Conservation (phyloP, 2,329 filamentous ascomycete genomes). For the Metarhizium anisopliae region DNA sequence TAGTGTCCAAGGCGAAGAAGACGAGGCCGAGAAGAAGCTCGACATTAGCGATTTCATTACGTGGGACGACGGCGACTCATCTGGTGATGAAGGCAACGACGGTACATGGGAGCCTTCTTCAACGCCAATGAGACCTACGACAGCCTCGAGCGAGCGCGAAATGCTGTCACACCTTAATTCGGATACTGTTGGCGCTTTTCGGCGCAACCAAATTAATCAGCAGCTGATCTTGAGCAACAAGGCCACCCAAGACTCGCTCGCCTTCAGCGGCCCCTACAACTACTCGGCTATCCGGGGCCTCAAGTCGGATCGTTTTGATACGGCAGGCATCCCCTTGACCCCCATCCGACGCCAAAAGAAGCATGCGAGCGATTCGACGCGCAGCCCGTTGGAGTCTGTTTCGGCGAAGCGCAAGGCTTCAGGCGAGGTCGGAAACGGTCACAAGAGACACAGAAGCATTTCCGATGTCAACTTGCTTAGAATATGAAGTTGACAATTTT, state of each 20-base stretch:
- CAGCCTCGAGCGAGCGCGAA: constrained; percentile 37
- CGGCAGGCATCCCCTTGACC: constrained; percentile 59
- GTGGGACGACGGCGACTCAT: constrained; percentile 50
- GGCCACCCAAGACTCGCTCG: constrained; percentile 52
- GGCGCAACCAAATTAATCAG: constrained; percentile 55
- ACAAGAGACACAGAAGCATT: constrained; percentile 52
- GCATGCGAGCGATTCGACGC: constrained; percentile 31
- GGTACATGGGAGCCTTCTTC: constrained; percentile 40
- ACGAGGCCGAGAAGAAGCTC: constrained; percentile 55
- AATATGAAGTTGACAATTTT: constrained; percentile 23
- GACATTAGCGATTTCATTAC: constrained; percentile 67
- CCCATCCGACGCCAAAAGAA: constrained; percentile 53
- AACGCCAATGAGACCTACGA: constrained; percentile 42
- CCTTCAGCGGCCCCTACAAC: constrained; percentile 51
- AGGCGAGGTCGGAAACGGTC: constrained; percentile 29
- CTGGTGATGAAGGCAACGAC: constrained; percentile 49
- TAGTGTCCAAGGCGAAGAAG: constrained; percentile 40
- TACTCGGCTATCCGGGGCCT: constrained; percentile 53
- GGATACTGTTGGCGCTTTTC: constrained; percentile 70
- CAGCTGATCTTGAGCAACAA: constrained; percentile 52
- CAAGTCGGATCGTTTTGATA: constrained; percentile 56
- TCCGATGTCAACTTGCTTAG: constrained; percentile 44
- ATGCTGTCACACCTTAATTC: constrained; percentile 51
- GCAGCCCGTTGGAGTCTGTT: constrained; percentile 39
- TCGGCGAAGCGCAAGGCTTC: constrained; percentile 49